These are phyloP conservation scores for Cryptomeria japonica DNA, from an alignment of 75 land plant species.

Conservation along the genomic window DNA sequence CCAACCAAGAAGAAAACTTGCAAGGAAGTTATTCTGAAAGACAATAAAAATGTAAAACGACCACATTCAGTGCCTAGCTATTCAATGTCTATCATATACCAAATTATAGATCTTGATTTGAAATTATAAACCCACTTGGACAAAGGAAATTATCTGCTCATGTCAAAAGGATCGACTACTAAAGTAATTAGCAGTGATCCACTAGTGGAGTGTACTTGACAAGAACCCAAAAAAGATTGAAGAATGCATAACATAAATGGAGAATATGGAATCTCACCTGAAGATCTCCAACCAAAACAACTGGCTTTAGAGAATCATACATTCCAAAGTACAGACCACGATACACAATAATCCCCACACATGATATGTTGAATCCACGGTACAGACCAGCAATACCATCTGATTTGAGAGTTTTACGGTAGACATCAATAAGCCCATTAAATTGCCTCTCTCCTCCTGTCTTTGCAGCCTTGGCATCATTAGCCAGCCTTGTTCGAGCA, in stretches of 20 bases:
- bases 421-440: constrained; percentile 54
- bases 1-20: constrained; percentile 43
- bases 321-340: constrained; percentile 58
- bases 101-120: constrained; percentile 13
- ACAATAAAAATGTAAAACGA: constrained; percentile 35
- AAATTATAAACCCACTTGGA: constrained; percentile 27
- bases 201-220: no score
- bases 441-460: constrained; percentile 55
- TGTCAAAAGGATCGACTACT: constrained; percentile 29
- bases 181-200: constrained; percentile 17
- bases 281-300: constrained; percentile 48
- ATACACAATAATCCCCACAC: constrained; percentile 48
- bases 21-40: constrained; percentile 34
- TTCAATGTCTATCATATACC: constrained; percentile 28
- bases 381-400: constrained; percentile 53
- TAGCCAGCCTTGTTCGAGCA: constrained; percentile 56
- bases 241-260: background rate
- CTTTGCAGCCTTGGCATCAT: constrained; percentile 51
- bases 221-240: background rate
- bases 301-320: constrained; percentile 56
- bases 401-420: constrained; percentile 33
- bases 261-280: constrained; percentile 35
- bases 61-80: constrained; percentile 39
- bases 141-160: background rate
- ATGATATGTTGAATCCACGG: constrained; percentile 44